Percentiles rank a stretch among this genome's conserved stretches.
Conservation (phyloP, 306 rosid genomes). For the Ziziphus jujuba region DNA sequence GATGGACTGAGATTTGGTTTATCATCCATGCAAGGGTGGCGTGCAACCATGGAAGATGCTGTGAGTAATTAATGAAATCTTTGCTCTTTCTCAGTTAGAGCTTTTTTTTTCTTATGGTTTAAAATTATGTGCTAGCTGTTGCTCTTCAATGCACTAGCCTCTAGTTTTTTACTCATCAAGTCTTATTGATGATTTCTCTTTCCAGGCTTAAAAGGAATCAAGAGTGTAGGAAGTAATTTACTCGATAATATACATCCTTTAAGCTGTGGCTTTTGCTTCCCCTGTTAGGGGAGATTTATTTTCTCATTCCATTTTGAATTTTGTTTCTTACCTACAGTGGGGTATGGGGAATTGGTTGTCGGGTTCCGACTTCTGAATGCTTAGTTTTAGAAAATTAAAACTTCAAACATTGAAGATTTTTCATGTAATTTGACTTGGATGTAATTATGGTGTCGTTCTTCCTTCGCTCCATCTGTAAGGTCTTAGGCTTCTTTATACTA, state of each 20-base stretch:
- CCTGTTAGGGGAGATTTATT: background rate
- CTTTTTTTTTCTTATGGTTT: background rate
- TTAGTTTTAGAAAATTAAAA: background rate
- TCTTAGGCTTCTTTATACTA: no score
- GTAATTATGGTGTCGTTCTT: no score
- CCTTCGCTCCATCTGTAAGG: no score
- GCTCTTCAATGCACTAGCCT: background rate
- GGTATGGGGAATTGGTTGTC: no score
- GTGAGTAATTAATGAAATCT: slow-evolving; percentile 54
- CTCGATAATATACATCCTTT: background rate
- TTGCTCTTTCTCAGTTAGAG: slow-evolving; percentile 13
- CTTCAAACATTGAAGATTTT: no score
- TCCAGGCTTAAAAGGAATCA: background rate
- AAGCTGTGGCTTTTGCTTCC: background rate
- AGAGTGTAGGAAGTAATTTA: background rate
- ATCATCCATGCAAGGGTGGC: slow-evolving; percentile 99
- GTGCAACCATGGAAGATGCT: slow-evolving; percentile 98
- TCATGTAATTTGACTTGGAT: no score
- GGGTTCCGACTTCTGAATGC: no score
- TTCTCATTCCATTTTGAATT: background rate
- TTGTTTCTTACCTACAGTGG: background rate
- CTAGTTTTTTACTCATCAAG: background rate
- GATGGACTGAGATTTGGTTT: slow-evolving; percentile 69
- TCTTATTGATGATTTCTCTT: background rate
- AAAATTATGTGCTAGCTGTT: background rate